Conservation (phyloP, 2,329 filamentous ascomycete genomes). For the Graphilbum fragrans region DNA sequence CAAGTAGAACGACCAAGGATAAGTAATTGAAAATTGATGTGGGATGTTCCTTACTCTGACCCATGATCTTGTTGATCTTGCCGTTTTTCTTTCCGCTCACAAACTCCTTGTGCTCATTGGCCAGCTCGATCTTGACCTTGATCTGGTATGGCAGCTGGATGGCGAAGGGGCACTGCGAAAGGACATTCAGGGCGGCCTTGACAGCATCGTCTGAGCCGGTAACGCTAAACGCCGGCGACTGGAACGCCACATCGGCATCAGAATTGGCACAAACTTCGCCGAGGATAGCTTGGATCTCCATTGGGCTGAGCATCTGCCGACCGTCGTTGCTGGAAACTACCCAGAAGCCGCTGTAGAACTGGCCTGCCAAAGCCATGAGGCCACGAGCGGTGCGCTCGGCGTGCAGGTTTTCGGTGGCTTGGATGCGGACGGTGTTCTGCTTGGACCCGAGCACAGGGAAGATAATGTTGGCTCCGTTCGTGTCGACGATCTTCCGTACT, state of each 20-base stretch:
- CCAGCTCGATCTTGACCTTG: conserved; percentile 94
- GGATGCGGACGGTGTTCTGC: conserved; percentile 74
- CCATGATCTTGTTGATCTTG: conserved; percentile 99
- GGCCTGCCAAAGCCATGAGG: conserved; percentile 88
- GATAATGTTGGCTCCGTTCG: conserved; percentile 88
- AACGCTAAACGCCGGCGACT: conserved; percentile 86
- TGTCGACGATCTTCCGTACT: conserved; percentile 94
- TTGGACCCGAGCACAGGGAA: conserved; percentile 82
- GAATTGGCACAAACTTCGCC: conserved; percentile 94
- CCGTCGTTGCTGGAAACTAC: conserved; percentile 74
- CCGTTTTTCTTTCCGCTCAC: conserved; percentile 99
- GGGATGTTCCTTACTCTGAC: conserved; percentile 54
- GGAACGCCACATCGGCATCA: conserved; percentile 86
- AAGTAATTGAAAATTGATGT: not conserved
- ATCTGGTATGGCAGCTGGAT: conserved; percentile 83
- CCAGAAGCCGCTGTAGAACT: conserved; percentile 97
- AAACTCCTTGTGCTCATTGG: conserved; percentile 99
- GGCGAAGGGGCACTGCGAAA: conserved; percentile 83
- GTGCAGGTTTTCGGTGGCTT: conserved; percentile 85
- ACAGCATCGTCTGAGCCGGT: conserved; percentile 94
- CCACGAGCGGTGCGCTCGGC: conserved; percentile 92
- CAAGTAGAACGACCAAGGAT: not conserved
- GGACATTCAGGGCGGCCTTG: conserved; percentile 87
- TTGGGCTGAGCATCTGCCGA: conserved; percentile 43
- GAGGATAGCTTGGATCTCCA: conserved; percentile 82